Evolutionary conservation across 192 early-diverging fungal genomes (phyloP).

Genomic region (Coemansia sp.): DNA sequence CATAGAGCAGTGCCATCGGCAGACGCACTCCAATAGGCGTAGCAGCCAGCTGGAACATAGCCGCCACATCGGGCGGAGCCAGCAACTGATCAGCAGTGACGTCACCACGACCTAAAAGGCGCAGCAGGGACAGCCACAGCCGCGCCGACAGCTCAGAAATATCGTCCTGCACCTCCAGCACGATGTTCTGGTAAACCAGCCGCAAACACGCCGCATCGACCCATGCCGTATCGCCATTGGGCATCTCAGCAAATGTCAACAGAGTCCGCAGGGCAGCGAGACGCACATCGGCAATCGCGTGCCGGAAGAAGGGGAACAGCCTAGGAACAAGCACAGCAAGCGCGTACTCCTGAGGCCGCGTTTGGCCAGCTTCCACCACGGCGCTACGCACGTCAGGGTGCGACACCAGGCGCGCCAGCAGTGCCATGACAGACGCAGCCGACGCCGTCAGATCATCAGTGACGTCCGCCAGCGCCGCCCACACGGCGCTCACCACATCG

Average conservation of each 20-base stretch:
- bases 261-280: slow-evolving; percentile 81
- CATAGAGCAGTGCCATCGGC: slow-evolving; percentile 56
- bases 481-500: slow-evolving; percentile 76
- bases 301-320: slow-evolving; percentile 94
- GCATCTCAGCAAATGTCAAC: slow-evolving; percentile 65
- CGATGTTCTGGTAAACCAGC: slow-evolving; percentile 88
- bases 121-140: slow-evolving; percentile 71
- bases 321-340: slow-evolving; percentile 75
- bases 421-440: slow-evolving; percentile 89
- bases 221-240: slow-evolving; percentile 58
- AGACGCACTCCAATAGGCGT: slow-evolving; percentile 89
- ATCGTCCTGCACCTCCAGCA: slow-evolving; percentile 79
- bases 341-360: slow-evolving; percentile 17
- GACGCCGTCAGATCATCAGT: slow-evolving; percentile 94
- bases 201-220: slow-evolving; percentile 73
- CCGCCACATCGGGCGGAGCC: not conserved
- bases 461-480: slow-evolving; percentile 86
- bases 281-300: slow-evolving; percentile 85
- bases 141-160: slow-evolving; percentile 27
- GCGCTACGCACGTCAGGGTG: slow-evolving; percentile 34
- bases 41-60: slow-evolving; percentile 73
- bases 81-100: slow-evolving; percentile 33
- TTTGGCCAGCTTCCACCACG: slow-evolving; percentile 17
- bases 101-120: not conserved
- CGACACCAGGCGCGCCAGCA: slow-evolving; percentile 81